Percentiles rank a stretch among this genome's conserved stretches.
Conservation (phyloP, 345 rosid genomes). For the Cochlearia excelsa region DNA sequence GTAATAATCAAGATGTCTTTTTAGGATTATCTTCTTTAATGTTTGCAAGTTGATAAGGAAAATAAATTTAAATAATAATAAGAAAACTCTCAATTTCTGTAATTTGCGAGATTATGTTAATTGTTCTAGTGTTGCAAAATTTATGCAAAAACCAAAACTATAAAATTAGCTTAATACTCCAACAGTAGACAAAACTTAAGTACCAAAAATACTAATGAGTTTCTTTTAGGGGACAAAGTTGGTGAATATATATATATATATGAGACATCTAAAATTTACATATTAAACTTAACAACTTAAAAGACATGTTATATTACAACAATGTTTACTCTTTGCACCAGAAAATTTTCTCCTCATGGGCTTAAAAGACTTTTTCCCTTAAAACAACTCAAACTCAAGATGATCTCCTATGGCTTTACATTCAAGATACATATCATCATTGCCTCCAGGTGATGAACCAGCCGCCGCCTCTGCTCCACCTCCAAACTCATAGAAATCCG, state of each 20-base stretch:
- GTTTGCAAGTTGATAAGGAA: too few species aligned
- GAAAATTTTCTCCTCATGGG: conserved; percentile 9
- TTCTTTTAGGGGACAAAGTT: not conserved
- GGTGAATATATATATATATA: not conserved
- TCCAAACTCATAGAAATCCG: conserved; percentile 54
- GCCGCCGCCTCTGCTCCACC: conserved; percentile 31
- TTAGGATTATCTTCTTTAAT: too few species aligned
- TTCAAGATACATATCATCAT: conserved; percentile 57
- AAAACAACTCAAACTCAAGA: conserved; percentile 81
- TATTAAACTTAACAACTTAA: conserved; percentile 11
- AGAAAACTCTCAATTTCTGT: too few species aligned
- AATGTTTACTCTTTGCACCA: conserved; percentile 21
- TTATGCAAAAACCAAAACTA: too few species aligned
- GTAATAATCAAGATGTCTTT: too few species aligned
- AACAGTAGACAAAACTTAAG: too few species aligned
- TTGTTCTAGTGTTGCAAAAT: too few species aligned
- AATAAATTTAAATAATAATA: too few species aligned
- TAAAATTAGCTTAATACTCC: too few species aligned
- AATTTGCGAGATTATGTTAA: too few species aligned
- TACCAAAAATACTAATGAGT: not conserved
- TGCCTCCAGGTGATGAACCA: conserved; percentile 33
- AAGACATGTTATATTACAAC: conserved; percentile 10
- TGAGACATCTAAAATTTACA: conserved; percentile 22
- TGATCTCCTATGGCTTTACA: conserved; percentile 76
- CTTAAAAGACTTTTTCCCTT: conserved; percentile 3